A percentile compares a stretch with the other conserved stretches of the same genome.
These are phyloP conservation scores for Isoetes engelmannii DNA, from an alignment of 83 land plant species.

Conservation along the genomic window DNA sequence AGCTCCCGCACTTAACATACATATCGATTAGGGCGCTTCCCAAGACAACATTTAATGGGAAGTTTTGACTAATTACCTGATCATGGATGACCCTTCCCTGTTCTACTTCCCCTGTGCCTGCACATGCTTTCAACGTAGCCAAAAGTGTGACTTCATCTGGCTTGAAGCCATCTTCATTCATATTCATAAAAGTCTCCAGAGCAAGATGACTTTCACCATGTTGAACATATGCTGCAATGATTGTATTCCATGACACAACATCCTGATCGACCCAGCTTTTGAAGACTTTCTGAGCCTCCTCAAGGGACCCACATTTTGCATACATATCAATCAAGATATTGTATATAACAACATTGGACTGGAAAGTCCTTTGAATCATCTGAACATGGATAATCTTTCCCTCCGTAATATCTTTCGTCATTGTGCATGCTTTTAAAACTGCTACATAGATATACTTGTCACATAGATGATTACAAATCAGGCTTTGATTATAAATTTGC, in stretches of 20 bases:
- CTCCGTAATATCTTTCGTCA: not conserved
- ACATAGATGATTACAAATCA: too few species aligned
- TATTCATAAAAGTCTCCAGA: not conserved
- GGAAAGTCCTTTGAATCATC: not conserved
- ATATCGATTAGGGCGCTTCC: too few species aligned
- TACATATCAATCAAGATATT: conserved; percentile 8
- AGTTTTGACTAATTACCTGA: too few species aligned
- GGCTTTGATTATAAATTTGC: too few species aligned
- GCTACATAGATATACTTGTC: not conserved
- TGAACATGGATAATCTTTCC: conserved; percentile 2
- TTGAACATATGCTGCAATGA: conserved; percentile 11
- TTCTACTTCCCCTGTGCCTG: too few species aligned
- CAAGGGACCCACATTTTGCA: not conserved
- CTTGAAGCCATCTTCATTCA: not conserved
- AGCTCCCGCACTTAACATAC: too few species aligned
- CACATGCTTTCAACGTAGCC: too few species aligned
- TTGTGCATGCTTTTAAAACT: not conserved
- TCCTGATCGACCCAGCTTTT: not conserved
- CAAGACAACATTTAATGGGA: too few species aligned
- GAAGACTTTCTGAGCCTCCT: not conserved
- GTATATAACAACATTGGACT: not conserved
- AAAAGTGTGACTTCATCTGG: too few species aligned
- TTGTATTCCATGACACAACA: not conserved
- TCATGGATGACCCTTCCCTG: too few species aligned
- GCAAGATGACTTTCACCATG: not conserved